Conservation (phyloP, 2,329 filamentous ascomycete species). For the Monosporascus sp. region DNA sequence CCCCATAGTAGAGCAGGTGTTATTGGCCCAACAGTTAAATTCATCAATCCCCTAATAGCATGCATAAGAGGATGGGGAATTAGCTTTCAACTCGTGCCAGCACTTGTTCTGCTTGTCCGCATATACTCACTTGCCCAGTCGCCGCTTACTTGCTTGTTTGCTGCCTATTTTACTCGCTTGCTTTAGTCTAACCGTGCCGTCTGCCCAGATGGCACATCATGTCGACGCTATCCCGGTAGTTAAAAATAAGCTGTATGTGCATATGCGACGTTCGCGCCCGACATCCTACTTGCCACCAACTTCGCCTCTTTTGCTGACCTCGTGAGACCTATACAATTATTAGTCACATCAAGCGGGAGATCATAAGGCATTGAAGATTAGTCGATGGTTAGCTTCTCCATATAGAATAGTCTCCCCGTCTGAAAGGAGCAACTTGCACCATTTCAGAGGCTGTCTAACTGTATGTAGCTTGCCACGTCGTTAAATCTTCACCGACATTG, state of each 20-base stretch:
- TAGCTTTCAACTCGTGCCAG: not conserved
- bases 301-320: not conserved
- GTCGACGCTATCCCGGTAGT: not conserved
- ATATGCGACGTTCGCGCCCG: not conserved
- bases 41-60: too few species aligned
- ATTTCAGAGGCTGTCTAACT: conserved; percentile 6
- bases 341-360: too few species aligned
- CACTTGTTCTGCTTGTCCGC: not conserved
- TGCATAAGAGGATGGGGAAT: too few species aligned
- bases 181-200: not conserved
- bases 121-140: too few species aligned
- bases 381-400: not conserved
- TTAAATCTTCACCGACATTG: not conserved
- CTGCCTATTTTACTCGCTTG: not conserved
- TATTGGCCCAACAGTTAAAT: too few species aligned
- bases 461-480: not conserved
- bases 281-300: not conserved
- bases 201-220: not conserved
- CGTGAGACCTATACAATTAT: too few species aligned
- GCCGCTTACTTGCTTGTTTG: not conserved
- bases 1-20: too few species aligned
- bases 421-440: conserved; percentile 18
- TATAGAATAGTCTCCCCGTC: conserved; percentile 7
- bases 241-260: not conserved
- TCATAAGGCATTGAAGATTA: too few species aligned